phyloP scores from a whole-genome alignment of 768 basidiomycete genomes.

The Psilocybe cubensis region DNA sequence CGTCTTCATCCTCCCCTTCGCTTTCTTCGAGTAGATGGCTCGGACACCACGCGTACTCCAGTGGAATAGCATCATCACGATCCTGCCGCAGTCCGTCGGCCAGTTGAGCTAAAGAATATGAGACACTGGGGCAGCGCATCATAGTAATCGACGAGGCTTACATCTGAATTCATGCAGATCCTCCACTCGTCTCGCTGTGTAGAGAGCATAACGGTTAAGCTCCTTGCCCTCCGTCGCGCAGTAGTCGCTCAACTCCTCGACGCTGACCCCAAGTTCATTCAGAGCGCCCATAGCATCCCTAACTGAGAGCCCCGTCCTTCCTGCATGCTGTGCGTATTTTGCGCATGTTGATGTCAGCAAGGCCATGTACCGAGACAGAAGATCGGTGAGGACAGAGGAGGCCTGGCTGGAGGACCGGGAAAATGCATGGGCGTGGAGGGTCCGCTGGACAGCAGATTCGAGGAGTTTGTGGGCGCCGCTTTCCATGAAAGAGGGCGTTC shows the following conservation, averaged over 20 bases:
- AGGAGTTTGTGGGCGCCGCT: slow-evolving; percentile 59
- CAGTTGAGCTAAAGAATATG: slow-evolving; percentile 55
- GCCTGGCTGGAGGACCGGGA: slow-evolving; percentile 78
- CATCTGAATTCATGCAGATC: slow-evolving; percentile 77
- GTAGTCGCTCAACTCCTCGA: slow-evolving; percentile 75
- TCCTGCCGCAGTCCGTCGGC: slow-evolving; percentile 59
- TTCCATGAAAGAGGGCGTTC: slow-evolving; percentile 21
- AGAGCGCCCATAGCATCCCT: slow-evolving; percentile 69
- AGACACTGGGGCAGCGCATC: slow-evolving; percentile 26
- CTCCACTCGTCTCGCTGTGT: slow-evolving; percentile 66
- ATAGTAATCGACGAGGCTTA: slow-evolving; percentile 42
- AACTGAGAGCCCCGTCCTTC: slow-evolving; percentile 58
- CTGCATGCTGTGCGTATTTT: slow-evolving; percentile 76
- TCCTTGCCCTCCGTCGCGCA: slow-evolving; percentile 69
- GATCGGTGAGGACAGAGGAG: slow-evolving; percentile 68
- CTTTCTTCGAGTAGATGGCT: slow-evolving; percentile 35
- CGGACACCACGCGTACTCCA: slow-evolving; percentile 47
- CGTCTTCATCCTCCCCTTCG: too few relatives aligned
- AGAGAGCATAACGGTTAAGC: slow-evolving; percentile 66
- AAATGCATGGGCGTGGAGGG: slow-evolving; percentile 79
- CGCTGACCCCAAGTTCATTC: slow-evolving; percentile 72
- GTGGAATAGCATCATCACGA: slow-evolving; percentile 55
- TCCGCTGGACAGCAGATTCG: slow-evolving; percentile 68
- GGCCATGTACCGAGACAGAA: slow-evolving; percentile 74
- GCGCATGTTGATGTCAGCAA: slow-evolving; percentile 70